Evolutionary conservation across 306 rosid genomes (phyloP), one percentile per base, ranked within the genome.

Genomic region (Castanea mollissima): DNA sequence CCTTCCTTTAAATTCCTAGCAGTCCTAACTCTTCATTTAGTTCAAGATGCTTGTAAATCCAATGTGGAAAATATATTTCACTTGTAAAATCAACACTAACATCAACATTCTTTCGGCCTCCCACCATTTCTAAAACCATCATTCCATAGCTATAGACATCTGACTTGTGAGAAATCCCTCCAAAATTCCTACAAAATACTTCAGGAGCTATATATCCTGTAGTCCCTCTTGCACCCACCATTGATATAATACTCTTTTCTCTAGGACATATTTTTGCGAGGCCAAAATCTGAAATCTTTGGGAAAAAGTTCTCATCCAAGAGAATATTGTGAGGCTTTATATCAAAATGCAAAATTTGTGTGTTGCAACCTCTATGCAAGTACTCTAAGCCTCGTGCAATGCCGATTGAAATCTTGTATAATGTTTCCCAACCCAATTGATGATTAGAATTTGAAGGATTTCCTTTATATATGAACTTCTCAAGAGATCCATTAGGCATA

Each of bases 71-170:
- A 49, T 49, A 49, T 49, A 49, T 3, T 10, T 49, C 54, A 12
- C 54, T 49, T 3, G 54, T 49, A 49, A 10, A 13, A 12, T 49
- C 54, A 49, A 49, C 15, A 13, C 15, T 49, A 3, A 10, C 54
- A 49, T 49, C 54, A 49, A 59, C 11, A 23, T 59, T 59, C 34
- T 13, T 59, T 23, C 18, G 4, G 0, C 32, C 32, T 5, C 65
- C 34, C 10, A 1, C 1, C 18, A 59, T 59, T 59, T 59, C 90
- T n/a, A 87, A 76, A n/a, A 87, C 74, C 4, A 87, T 64, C 46
- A 87, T 88, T 15, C 88, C 85, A 44, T 84, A 84, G 44, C 88
- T 87, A 55, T 83, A 87, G 5, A 87, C 88, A 84, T 87, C 85
- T 69, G 86, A 82, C 81, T 87, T 87, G 69, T 60, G 72, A 51